phyloP scores from a whole-genome alignment of 2,329 filamentous ascomycete species.

The Claviceps sp. region DNA sequence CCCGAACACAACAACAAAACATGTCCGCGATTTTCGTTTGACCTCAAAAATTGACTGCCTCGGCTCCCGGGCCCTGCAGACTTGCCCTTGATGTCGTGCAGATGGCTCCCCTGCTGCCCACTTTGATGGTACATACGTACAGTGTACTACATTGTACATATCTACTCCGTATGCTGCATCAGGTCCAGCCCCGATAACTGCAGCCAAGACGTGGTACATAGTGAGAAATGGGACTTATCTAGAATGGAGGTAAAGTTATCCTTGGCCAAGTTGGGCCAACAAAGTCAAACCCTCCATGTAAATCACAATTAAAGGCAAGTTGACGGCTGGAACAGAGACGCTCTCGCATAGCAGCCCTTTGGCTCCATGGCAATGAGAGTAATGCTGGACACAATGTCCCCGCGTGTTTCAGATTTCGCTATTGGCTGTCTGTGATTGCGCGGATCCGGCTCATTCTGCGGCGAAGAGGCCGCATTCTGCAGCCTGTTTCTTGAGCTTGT shows the following conservation, averaged over 20 bases:
- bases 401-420: neutral
- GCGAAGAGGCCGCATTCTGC: neutral
- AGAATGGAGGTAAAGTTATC: neutral
- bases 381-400: neutral
- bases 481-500: neutral
- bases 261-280: neutral
- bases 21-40: too few relatives aligned
- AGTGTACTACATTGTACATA: too few relatives aligned
- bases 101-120: too few relatives aligned
- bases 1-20: too few relatives aligned
- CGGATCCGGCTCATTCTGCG: neutral
- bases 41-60: too few relatives aligned
- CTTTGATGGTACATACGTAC: too few relatives aligned
- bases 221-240: neutral
- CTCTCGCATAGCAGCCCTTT: too few relatives aligned
- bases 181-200: neutral
- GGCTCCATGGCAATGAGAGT: neutral
- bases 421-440: neutral
- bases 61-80: too few relatives aligned
- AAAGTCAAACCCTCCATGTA: neutral
- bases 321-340: too few relatives aligned
- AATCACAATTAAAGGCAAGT: neutral
- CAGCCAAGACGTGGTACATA: neutral
- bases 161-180: neutral
- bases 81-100: too few relatives aligned